These are phyloP conservation scores for Rhizopogon hawkerae DNA, from an alignment of 1,284 basidiomycete genomes.

Conservation along the genomic window DNA sequence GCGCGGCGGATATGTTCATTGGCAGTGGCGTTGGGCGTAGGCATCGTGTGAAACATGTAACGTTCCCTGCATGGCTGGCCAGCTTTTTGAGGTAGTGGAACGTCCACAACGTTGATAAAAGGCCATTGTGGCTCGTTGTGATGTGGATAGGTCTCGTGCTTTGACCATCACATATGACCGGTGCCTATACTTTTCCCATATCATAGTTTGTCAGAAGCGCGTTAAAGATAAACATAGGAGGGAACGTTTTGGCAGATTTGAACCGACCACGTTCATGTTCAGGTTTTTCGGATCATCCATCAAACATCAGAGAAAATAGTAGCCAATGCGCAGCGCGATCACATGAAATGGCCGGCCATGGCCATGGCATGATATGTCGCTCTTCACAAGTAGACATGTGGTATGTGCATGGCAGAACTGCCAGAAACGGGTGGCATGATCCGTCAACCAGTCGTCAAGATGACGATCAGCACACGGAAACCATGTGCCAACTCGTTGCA, in stretches of 20 bases:
- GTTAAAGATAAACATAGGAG: neutral
- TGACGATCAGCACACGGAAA: neutral
- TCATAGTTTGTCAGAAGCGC: neutral
- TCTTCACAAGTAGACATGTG: neutral
- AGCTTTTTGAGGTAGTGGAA: neutral
- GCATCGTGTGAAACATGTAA: slow-evolving; percentile 13
- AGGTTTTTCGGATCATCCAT: neutral
- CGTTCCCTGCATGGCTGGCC: slow-evolving; percentile 7
- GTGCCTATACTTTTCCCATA: too few relatives aligned
- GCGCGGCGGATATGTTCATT: neutral
- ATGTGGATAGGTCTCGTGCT: neutral
- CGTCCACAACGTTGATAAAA: neutral
- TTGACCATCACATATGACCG: neutral
- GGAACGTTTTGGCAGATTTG: neutral
- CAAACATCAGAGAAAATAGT: neutral
- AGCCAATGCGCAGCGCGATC: neutral
- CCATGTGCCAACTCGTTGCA: neutral
- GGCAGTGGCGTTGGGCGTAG: neutral
- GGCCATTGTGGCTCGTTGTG: slow-evolving; percentile 4
- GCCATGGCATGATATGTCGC: too few relatives aligned
- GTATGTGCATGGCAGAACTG: neutral
- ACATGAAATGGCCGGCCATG: too few relatives aligned
- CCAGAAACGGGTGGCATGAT: neutral
- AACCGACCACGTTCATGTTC: neutral
- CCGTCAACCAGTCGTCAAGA: neutral